These are phyloP conservation scores for Bombardia bombarda DNA, from an alignment of 495 filamentous ascomycete species.

Conservation along the genomic window DNA sequence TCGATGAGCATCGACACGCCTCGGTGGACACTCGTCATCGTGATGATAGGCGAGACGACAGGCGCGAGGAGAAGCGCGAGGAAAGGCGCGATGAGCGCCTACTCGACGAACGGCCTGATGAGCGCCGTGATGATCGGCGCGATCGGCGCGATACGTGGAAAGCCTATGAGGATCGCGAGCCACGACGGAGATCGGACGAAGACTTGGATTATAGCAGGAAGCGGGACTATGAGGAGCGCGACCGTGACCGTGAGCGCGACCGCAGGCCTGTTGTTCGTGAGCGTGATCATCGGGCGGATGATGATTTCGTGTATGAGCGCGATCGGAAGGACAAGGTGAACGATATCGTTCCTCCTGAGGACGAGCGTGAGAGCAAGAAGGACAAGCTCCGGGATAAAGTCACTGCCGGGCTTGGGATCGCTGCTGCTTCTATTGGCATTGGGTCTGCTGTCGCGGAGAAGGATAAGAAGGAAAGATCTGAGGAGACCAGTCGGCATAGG, in stretches of 20 bases:
- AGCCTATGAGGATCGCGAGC: slow-evolving; percentile 20
- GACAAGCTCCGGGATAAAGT: slow-evolving; percentile 29
- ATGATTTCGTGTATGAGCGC: slow-evolving; percentile 8
- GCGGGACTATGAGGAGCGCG: slow-evolving; percentile 14
- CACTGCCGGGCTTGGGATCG: slow-evolving; percentile 25
- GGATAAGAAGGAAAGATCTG: slow-evolving; percentile 19
- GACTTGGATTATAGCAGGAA: slow-evolving; percentile 18
- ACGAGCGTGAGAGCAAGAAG: slow-evolving; percentile 21
- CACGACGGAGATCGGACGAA: slow-evolving; percentile 30
- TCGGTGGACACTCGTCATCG: neutral
- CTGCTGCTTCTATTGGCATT: slow-evolving; percentile 31
- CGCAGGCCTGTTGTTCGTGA: slow-evolving; percentile 13
- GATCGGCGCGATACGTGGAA: slow-evolving; percentile 19
- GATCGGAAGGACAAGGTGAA: slow-evolving; percentile 12
- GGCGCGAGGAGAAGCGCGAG: too few species aligned
- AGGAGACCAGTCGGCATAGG: too few species aligned
- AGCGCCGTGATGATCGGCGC: slow-evolving; percentile 32
- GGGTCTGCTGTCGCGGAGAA: slow-evolving; percentile 21
- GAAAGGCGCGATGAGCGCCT: too few species aligned
- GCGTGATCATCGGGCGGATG: slow-evolving; percentile 11
- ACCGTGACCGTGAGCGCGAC: slow-evolving; percentile 12
- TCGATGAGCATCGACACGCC: slow-evolving; percentile 20
- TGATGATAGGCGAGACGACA: too few species aligned
- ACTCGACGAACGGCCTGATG: neutral
- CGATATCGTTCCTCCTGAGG: slow-evolving; percentile 14